A percentile compares a stretch with the other conserved stretches of the same genome.
Evolutionary conservation across 495 filamentous ascomycete species (phyloP).

Genomic region (Lophiotrema nucula): DNA sequence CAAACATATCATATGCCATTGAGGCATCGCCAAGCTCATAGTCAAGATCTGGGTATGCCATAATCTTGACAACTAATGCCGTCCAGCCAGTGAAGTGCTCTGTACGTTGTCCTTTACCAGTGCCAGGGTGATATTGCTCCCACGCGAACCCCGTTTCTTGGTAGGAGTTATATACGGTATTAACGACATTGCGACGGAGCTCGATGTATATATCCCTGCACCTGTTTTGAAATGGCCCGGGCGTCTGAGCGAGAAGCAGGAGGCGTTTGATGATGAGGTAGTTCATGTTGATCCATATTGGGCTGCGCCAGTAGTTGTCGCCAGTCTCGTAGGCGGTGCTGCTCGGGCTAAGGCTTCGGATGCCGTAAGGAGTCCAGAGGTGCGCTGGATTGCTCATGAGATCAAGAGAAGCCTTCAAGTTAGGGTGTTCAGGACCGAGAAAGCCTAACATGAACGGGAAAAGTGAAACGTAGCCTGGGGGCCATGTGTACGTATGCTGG

Average conservation of each 20-base stretch:
- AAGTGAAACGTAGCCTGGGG: conserved; percentile 91
- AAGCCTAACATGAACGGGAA: conserved; percentile 88
- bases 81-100: conserved; percentile 99
- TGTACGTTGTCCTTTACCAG: conserved; percentile 86
- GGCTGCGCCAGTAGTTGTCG: conserved; percentile 96
- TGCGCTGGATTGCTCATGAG: conserved; percentile 77
- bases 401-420: conserved; percentile 70
- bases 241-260: conserved; percentile 54
- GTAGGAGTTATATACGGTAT: conserved; percentile 85
- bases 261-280: conserved; percentile 81
- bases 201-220: conserved; percentile 71
- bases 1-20: not conserved
- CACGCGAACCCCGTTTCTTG: conserved; percentile 89
- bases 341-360: conserved; percentile 81
- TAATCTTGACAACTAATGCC: conserved; percentile 66
- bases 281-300: conserved; percentile 97
- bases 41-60: conserved; percentile 21
- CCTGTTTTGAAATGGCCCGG: conserved; percentile 68
- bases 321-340: conserved; percentile 79
- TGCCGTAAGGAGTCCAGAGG: conserved; percentile 79
- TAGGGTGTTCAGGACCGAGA: conserved; percentile 66
- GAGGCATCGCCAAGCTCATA: not conserved
- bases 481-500: conserved; percentile 81
- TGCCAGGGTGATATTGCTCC: conserved; percentile 96
- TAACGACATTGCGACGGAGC: conserved; percentile 78